Evolutionary conservation across 164 flowering plant species (phyloP).

Genomic region (Aristolochia fimbriata): DNA sequence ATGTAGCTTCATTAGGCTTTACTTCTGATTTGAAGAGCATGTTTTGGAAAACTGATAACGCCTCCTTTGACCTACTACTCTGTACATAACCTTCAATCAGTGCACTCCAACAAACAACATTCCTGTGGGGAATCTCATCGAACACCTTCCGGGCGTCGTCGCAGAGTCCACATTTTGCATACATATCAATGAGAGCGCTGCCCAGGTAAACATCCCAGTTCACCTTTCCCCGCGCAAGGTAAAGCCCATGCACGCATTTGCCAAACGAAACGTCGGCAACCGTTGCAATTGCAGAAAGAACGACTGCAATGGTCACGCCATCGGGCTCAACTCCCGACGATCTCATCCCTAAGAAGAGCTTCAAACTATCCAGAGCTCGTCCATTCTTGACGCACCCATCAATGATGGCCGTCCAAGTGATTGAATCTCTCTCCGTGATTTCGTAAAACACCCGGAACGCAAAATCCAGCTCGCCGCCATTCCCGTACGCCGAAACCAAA

Average conservation of each 20-base stretch:
- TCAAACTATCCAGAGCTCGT: slow-evolving; percentile 14
- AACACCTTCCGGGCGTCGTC: slow-evolving; percentile 23
- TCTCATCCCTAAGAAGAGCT: slow-evolving; percentile 27
- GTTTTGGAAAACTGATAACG: slow-evolving; percentile 16
- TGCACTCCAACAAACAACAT: slow-evolving; percentile 28
- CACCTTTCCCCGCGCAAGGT: slow-evolving; percentile 20
- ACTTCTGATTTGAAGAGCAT: slow-evolving; percentile 18
- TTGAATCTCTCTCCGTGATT: slow-evolving; percentile 15
- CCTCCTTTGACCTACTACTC: slow-evolving; percentile 17
- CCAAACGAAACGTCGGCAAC: slow-evolving; percentile 24
- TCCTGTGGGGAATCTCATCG: slow-evolving; percentile 19
- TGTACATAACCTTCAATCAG: slow-evolving; percentile 26
- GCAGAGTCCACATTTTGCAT: slow-evolving; percentile 22
- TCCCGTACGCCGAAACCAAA: slow-evolving; percentile 16
- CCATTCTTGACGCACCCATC: slow-evolving; percentile 24
- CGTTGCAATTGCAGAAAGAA: slow-evolving; percentile 22
- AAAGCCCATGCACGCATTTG: slow-evolving; percentile 27
- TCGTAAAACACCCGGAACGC: slow-evolving; percentile 28
- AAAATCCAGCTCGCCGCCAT: slow-evolving; percentile 9
- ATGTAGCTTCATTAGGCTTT: slow-evolving; percentile 17
- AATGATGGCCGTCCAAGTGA: slow-evolving; percentile 29
- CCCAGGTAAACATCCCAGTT: slow-evolving; percentile 23
- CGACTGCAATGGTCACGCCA: slow-evolving; percentile 23
- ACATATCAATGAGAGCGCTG: slow-evolving; percentile 33
- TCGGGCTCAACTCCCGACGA: slow-evolving; percentile 13